Evolutionary conservation across 2,329 filamentous ascomycete genomes (phyloP).

Genomic region (Cladophialophora bantiana): DNA sequence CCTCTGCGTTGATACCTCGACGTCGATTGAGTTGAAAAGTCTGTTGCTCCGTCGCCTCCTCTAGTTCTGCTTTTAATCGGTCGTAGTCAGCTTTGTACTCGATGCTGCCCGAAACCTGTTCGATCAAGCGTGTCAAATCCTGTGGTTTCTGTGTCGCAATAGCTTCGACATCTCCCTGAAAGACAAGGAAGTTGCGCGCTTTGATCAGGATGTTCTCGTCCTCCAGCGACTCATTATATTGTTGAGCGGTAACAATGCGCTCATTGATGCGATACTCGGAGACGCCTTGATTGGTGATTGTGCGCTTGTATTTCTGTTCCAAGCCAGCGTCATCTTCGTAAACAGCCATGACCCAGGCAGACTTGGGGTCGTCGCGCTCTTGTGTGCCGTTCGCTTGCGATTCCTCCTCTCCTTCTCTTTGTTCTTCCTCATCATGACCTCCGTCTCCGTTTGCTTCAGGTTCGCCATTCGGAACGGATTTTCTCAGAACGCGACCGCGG

Average conservation of each 20-base stretch:
- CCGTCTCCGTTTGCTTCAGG: conserved; percentile 63
- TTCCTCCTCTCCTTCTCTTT: conserved; percentile 46
- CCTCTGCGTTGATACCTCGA: conserved; percentile 94
- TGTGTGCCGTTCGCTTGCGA: conserved; percentile 67
- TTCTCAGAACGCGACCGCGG: conserved; percentile 89
- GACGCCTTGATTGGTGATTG: conserved; percentile 83
- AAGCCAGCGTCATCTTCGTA: conserved; percentile 97
- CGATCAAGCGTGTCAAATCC: conserved; percentile 90
- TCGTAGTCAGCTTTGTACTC: conserved; percentile 97
- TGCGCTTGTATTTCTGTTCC: conserved; percentile 94
- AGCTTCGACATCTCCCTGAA: conserved; percentile 96
- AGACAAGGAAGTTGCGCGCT: conserved; percentile 95
- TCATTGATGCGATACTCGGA: conserved; percentile 99
- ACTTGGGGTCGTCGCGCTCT: conserved; percentile 78
- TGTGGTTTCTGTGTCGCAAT: conserved; percentile 95
- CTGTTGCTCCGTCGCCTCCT: conserved; percentile 87
- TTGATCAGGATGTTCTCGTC: conserved; percentile 97
- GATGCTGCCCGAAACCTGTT: conserved; percentile 95
- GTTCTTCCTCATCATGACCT: conserved; percentile 68
- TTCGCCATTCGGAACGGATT: conserved; percentile 90
- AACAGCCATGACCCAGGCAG: conserved; percentile 98
- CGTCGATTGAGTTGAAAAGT: conserved; percentile 87
- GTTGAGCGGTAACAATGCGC: conserved; percentile 81
- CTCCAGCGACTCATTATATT: conserved; percentile 93
- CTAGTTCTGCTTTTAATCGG: conserved; percentile 80